Evolutionary conservation across 169 alveolate species (phyloP), one percentile per base, ranked within the genome.

Genomic region (Plasmodium chabaudi): DNA sequence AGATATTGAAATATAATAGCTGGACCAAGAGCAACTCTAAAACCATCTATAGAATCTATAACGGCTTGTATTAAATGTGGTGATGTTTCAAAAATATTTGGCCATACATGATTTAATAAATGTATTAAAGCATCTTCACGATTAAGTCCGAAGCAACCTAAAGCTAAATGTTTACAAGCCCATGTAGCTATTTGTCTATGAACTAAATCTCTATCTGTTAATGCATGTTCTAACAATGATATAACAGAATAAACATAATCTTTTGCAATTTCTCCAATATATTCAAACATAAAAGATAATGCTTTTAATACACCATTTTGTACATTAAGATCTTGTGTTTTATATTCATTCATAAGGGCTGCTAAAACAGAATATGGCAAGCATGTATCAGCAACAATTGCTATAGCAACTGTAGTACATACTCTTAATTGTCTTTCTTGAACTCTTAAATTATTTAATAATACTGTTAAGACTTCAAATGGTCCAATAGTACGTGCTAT

Each of bases 401-500:
- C 99, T 75, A 98, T 98, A 17, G 99, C 99, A 34, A 97, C 99
- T 34, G 99, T 98, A 19, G 99, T 94, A 94, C 99, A 97, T 70
- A 98, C 98, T 89, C 99, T 97, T 91, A 98, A 96, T 95, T 99
- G 99, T 57, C 99, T 95, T 94, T 99, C 99, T 92, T 98, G 99
- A 46, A 99, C 99, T 92, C 98, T 94, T 79, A 97, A 89, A 96
- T 98, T 97, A 94, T 98, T 97, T 46, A 98, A 93, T 44, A 98
- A 92, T 6, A 99, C 98, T 0, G 97, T 96, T 17, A 98, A 72
- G 2, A 98, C 99, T 89, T 99, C 99, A 84, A 98, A 99, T 0
- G 99, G 99, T 0, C 99, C 99, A 23, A 99, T 98, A 17, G 99
- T 99, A 65, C 98, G 96, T 17, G 99, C 99, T 49, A 99, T 99